Evolutionary conservation across 768 basidiomycete species (phyloP), one percentile per base, ranked within the genome.

Genomic region (Antrodiella citrinella): DNA sequence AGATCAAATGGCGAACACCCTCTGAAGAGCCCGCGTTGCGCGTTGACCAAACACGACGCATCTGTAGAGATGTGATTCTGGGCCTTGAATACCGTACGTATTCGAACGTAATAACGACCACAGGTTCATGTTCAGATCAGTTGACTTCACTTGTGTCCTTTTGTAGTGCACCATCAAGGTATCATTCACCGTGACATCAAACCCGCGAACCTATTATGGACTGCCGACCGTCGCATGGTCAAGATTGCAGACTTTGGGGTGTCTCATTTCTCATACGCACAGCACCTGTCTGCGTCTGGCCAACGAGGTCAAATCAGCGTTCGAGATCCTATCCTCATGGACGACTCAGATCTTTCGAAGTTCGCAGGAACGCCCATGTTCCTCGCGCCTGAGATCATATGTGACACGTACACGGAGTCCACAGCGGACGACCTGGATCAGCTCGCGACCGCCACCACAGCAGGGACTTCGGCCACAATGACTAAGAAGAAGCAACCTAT

Each of bases 171-270:
- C 64, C 81, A 86, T 60, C 93, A 98, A 62, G 96, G 95, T 20
- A 98, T 99, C 66, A 97, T 99, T 45, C 96, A 99, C 69, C 90
- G 96, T 51, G 96, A 99, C 69, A 98, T 99, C 72, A 99, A 99
- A 64, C 96, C 96, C 22, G 91, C 93, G 43, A 99, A 99, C 67
- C 81, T 99, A 20, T 77, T 99, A 23, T 92, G 90, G 83, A 86
- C 87, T 2, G 75, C 77, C 22, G 88, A 95, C 69, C 83, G 89
- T 48, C 79, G 80, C 52, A 80, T 79, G 51, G 94, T 98, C 69
- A 99, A 99, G 69, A 98, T 99, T 53, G 91, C 86, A 22, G 96
- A 99, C 69, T 98, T 99, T 67, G 96, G 96, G 47, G 92, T 96
- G 47, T 94, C 95, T 13, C 91, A 95, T 64, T 93, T 95, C 67